Percentiles rank a stretch among this genome's conserved stretches.
These are phyloP conservation scores for Tothia fuscella DNA, from an alignment of 2,329 filamentous ascomycete species.

Conservation along the genomic window DNA sequence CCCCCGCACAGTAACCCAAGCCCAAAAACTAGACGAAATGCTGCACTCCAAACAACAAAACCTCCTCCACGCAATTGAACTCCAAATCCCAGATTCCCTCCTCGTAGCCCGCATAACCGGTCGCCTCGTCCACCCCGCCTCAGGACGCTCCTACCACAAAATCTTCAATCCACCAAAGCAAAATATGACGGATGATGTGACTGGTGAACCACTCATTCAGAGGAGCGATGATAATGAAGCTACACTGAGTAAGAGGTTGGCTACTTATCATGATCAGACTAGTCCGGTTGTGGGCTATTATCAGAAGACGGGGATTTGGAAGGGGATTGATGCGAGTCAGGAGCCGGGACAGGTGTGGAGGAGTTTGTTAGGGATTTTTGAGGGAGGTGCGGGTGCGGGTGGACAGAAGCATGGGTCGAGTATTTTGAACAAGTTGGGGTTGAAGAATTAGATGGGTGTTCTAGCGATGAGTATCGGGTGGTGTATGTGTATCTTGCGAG, in stretches of 20 bases:
- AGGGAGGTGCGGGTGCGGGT: constrained; percentile 40
- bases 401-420: constrained; percentile 24
- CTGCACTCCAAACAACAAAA: constrained; percentile 64
- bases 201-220: constrained; percentile 92
- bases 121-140: constrained; percentile 88
- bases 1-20: constrained; percentile 90
- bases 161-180: constrained; percentile 97
- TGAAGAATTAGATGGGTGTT: constrained; percentile 31
- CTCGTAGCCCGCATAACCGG: constrained; percentile 94
- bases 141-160: constrained; percentile 93
- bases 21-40: constrained; percentile 90
- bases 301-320: constrained; percentile 95
- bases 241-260: constrained; percentile 85
- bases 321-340: constrained; percentile 87
- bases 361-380: constrained; percentile 75
- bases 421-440: constrained; percentile 41
- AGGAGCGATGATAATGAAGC: constrained; percentile 95
- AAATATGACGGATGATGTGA: constrained; percentile 89
- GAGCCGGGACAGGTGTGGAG: constrained; percentile 94
- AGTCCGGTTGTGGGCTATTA: constrained; percentile 90
- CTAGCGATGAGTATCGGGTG: too few relatives aligned
- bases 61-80: constrained; percentile 89
- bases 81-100: constrained; percentile 90
- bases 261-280: constrained; percentile 91
- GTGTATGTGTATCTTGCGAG: too few relatives aligned